phyloP scores from a whole-genome alignment of 306 rosid genomes.

The Lablab purpureus region DNA sequence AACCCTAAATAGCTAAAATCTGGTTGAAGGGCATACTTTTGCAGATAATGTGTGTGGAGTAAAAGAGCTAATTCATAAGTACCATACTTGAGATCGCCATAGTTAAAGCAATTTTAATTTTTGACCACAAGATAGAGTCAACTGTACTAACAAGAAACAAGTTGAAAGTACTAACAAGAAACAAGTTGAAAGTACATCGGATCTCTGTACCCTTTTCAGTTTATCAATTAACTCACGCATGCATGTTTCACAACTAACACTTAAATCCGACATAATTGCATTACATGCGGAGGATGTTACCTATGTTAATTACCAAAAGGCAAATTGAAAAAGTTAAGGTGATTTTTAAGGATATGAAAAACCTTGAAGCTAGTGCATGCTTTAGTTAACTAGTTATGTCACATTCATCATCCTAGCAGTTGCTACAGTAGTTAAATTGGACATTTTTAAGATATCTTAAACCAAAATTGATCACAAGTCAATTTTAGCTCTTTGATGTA shows the following conservation, averaged over 20 bases:
- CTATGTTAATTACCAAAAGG: slow-evolving; percentile 20
- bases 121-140: slow-evolving; percentile 2
- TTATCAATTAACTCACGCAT: slow-evolving; percentile 4
- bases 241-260: slow-evolving; percentile 26
- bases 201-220: slow-evolving; percentile 1
- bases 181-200: slow-evolving; percentile 14
- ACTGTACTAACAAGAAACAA: slow-evolving; percentile 9
- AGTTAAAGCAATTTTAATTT: slow-evolving; percentile 25
- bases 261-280: slow-evolving; percentile 41
- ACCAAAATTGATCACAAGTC: slow-evolving; percentile 37
- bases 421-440: slow-evolving; percentile 12
- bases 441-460: neutral
- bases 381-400: slow-evolving; percentile 44
- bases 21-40: slow-evolving; percentile 10
- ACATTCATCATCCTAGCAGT: slow-evolving; percentile 37
- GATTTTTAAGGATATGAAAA: neutral
- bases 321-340: slow-evolving; percentile 24
- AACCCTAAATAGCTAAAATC: neutral
- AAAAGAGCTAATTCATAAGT: neutral
- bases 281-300: slow-evolving; percentile 16
- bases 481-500: slow-evolving; percentile 43
- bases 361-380: slow-evolving; percentile 26
- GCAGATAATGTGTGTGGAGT: neutral
- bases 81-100: neutral
- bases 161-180: slow-evolving; percentile 24